phyloP scores from a whole-genome alignment of 805 yeast genomes.

The Nakazawaea ambrosiae region DNA sequence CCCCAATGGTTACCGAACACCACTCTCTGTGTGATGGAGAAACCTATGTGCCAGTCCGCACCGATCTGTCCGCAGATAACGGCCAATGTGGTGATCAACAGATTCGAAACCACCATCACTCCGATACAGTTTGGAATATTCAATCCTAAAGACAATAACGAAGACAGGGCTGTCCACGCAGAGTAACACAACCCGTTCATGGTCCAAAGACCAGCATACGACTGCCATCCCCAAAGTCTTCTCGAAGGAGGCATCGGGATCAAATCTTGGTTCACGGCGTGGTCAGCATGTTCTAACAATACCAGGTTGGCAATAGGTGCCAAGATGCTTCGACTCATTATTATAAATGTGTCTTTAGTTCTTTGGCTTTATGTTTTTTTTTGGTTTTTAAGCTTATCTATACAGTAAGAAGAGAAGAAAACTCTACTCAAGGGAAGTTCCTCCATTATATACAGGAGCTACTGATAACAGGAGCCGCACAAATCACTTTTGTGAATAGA shows the following conservation, averaged over 20 bases:
- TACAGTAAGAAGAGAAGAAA: no score
- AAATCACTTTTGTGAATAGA: no score
- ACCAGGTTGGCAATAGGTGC: neutral
- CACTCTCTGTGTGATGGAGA: slow-evolving; percentile 18
- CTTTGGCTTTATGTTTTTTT: no score
- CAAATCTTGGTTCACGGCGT: slow-evolving; percentile 28
- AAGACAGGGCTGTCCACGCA: slow-evolving; percentile 14
- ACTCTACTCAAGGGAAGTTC: no score
- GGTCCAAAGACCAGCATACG: slow-evolving; percentile 36
- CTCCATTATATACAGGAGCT: no score
- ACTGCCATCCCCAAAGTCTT: slow-evolving; percentile 38
- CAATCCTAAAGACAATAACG: slow-evolving; percentile 19
- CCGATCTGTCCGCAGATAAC: slow-evolving; percentile 20
- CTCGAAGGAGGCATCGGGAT: slow-evolving; percentile 37
- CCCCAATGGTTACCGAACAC: slow-evolving; percentile 20
- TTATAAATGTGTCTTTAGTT: neutral
- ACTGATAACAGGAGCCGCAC: no score
- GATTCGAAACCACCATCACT: slow-evolving; percentile 19
- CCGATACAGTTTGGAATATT: slow-evolving; percentile 21
- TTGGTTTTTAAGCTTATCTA: no score
- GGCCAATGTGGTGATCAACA: slow-evolving; percentile 16
- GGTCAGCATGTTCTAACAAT: slow-evolving; percentile 1
- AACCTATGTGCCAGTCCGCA: slow-evolving; percentile 20
- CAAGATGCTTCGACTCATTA: neutral
- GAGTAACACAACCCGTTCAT: slow-evolving; percentile 16